These are phyloP conservation scores for Hypomontagnella submonticulosa DNA, from an alignment of 495 filamentous ascomycete genomes.

Conservation along the genomic window DNA sequence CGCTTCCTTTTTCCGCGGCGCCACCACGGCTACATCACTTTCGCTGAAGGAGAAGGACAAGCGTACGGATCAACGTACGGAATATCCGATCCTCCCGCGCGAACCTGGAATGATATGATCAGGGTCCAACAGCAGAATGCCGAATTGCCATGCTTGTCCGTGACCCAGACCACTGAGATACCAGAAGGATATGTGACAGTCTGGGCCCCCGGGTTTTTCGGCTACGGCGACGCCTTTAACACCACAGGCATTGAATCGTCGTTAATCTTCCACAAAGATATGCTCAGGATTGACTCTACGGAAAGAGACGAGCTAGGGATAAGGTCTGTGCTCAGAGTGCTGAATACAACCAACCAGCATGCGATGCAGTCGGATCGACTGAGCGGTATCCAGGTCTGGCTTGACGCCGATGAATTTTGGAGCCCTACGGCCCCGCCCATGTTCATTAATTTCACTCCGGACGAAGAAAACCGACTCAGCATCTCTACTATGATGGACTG, in stretches of 20 bases:
- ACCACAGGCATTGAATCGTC: background rate
- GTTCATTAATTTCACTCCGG: background rate
- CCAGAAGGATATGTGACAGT: constrained; percentile 16
- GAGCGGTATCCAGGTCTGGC: constrained; percentile 28
- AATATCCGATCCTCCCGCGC: constrained; percentile 33
- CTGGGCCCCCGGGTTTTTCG: constrained; percentile 32
- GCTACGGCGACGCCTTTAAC: constrained; percentile 15
- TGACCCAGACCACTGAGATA: background rate
- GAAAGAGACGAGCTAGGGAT: too few species aligned
- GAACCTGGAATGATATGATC: constrained; percentile 22
- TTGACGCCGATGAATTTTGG: constrained; percentile 3
- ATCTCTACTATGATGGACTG: constrained; percentile 4
- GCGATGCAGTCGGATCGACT: background rate
- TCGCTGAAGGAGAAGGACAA: background rate
- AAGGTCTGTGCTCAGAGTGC: background rate
- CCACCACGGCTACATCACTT: constrained; percentile 34
- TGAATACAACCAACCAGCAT: background rate
- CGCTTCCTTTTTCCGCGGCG: background rate
- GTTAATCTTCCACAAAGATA: background rate
- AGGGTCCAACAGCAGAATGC: background rate
- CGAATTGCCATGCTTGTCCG: constrained; percentile 13
- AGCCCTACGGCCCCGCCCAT: background rate
- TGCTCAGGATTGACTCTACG: too few species aligned
- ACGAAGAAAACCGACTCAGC: background rate
- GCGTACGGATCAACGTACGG: constrained; percentile 18